Evolutionary conservation across 2,329 filamentous ascomycete genomes (phyloP).

Genomic region (Tolypocladium pustulatum): DNA sequence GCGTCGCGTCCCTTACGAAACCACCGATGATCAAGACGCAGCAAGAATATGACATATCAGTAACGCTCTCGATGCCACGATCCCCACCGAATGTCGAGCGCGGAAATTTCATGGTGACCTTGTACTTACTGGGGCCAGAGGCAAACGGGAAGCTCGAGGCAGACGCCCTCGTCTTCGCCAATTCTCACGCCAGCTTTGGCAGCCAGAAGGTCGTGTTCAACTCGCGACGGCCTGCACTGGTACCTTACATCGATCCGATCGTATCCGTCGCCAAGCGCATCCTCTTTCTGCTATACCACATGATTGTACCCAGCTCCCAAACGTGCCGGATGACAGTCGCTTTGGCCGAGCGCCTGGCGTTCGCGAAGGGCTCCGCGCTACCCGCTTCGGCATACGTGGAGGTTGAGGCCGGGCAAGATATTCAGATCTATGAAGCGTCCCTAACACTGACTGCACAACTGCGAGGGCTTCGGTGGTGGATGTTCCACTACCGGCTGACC

Average conservation of each 20-base stretch:
- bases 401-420: constrained; percentile 53
- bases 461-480: constrained; percentile 67
- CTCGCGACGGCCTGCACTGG: constrained; percentile 63
- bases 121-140: constrained; percentile 52
- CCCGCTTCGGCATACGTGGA: constrained; percentile 47
- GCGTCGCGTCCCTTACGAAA: constrained; percentile 32
- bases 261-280: constrained; percentile 51
- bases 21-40: constrained; percentile 53
- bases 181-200: constrained; percentile 24
- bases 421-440: constrained; percentile 66
- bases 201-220: constrained; percentile 38
- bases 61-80: constrained; percentile 67
- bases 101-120: constrained; percentile 92
- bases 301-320: constrained; percentile 55
- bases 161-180: constrained; percentile 18
- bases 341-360: constrained; percentile 65
- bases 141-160: constrained; percentile 11
- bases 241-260: constrained; percentile 68
- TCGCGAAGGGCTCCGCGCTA: constrained; percentile 32
- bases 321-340: constrained; percentile 51
- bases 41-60: constrained; percentile 76
- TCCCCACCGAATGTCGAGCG: constrained; percentile 63
- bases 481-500: constrained; percentile 71
- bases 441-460: constrained; percentile 67
- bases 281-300: constrained; percentile 56